phyloP scores from a whole-genome alignment of 2,329 filamentous ascomycete genomes.

The Botrytis porri region DNA sequence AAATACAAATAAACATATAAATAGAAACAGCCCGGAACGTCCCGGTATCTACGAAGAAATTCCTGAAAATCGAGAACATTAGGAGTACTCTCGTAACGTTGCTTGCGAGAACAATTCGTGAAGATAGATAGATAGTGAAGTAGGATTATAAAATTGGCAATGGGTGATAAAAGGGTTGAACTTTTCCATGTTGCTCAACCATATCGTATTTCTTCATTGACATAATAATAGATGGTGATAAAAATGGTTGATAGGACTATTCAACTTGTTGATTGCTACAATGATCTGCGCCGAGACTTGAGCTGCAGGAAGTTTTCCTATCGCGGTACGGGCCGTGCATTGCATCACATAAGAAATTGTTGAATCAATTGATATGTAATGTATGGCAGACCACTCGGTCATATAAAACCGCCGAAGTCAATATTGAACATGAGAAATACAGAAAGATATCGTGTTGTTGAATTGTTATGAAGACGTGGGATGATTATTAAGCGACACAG shows the following conservation, averaged over 20 bases:
- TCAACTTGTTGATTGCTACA: background rate
- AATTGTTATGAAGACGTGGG: background rate
- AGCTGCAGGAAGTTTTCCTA: conserved; percentile 15
- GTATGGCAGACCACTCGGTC: conserved; percentile 16
- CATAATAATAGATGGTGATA: conserved; percentile 3
- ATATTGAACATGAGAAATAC: background rate
- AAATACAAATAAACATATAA: background rate
- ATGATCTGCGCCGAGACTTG: conserved; percentile 1
- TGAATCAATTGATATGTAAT: conserved; percentile 13
- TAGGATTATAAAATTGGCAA: background rate
- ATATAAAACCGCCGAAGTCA: conserved; percentile 14
- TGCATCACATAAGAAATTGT: conserved; percentile 6
- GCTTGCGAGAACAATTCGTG: background rate
- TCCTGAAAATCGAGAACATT: background rate
- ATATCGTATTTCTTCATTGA: background rate
- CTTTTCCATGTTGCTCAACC: background rate
- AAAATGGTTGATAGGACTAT: background rate
- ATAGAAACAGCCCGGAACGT: background rate
- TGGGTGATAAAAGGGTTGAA: background rate
- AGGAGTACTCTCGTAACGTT: conserved; percentile 7
- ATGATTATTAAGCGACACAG: conserved; percentile 8
- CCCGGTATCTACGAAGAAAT: background rate
- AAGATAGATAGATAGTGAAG: conserved; percentile 1
- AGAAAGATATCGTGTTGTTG: conserved; percentile 5
- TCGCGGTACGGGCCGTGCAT: conserved; percentile 17